Evolutionary conservation across 1,284 basidiomycete species (phyloP).

Genomic region (Tilletia indica): DNA sequence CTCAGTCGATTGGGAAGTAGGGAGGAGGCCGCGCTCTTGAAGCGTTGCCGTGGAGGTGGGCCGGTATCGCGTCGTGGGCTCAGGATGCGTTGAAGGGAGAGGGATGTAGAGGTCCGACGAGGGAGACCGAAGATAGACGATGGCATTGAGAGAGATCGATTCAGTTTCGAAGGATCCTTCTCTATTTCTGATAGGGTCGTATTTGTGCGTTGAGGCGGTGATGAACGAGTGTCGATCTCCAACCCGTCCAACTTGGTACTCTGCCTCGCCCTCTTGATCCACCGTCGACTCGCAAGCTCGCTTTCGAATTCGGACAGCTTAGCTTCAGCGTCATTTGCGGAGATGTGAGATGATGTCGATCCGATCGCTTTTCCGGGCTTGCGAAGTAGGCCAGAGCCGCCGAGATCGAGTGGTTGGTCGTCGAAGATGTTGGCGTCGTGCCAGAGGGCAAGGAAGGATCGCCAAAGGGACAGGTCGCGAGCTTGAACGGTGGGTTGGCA

Average conservation of each 20-base stretch:
- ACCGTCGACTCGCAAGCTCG: neutral
- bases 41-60: too few relatives aligned
- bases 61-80: too few relatives aligned
- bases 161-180: too few relatives aligned
- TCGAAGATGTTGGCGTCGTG: neutral
- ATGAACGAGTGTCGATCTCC: neutral
- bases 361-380: neutral
- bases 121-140: too few relatives aligned
- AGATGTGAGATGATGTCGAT: neutral
- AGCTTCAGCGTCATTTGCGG: neutral
- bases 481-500: neutral
- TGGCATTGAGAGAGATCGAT: too few relatives aligned
- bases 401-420: conserved; percentile 1
- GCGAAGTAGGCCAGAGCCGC: neutral
- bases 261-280: neutral
- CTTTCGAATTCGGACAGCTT: neutral
- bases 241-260: too few relatives aligned
- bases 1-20: too few relatives aligned
- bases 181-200: too few relatives aligned
- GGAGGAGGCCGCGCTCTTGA: too few relatives aligned
- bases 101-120: too few relatives aligned
- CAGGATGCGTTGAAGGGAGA: too few relatives aligned
- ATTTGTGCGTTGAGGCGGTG: too few relatives aligned
- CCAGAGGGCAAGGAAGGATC: neutral
- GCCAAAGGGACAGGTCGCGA: neutral